phyloP scores from a whole-genome alignment of 2,329 filamentous ascomycete species.

The Didymella arachidicola region DNA sequence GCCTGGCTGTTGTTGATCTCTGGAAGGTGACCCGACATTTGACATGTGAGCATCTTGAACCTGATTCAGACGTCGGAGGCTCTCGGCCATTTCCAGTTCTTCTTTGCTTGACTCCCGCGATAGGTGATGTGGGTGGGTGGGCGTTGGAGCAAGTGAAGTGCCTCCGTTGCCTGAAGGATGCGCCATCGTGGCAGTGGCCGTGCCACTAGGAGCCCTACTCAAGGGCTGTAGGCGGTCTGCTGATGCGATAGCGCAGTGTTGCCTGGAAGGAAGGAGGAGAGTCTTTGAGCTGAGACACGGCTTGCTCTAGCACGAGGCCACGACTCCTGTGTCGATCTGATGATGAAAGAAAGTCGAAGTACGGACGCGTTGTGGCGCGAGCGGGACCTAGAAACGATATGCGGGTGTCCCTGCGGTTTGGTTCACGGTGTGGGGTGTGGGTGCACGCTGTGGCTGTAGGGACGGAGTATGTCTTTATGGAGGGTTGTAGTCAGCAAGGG shows the following conservation, averaged over 20 bases:
- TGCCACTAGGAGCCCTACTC: conserved; percentile 20
- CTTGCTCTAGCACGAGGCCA: conserved; percentile 4
- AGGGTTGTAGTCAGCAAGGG: conserved; percentile 25
- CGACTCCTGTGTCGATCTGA: conserved; percentile 19
- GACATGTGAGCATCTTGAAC: conserved; percentile 48
- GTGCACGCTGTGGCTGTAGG: conserved; percentile 26
- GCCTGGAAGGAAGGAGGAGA: conserved; percentile 13
- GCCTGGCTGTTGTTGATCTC: conserved; percentile 28
- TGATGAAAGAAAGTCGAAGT: conserved; percentile 24
- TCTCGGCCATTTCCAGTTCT: conserved; percentile 60
- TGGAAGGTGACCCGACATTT: conserved; percentile 28
- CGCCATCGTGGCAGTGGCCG: conserved; percentile 35
- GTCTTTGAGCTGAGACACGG: conserved; percentile 5
- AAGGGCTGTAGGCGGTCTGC: conserved; percentile 10
- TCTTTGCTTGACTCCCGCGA: conserved; percentile 57
- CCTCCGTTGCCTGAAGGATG: conserved; percentile 43
- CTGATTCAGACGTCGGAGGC: conserved; percentile 55
- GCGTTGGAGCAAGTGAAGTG: conserved; percentile 49
- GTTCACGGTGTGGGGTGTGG: conserved; percentile 25
- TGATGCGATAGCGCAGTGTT: conserved; percentile 33
- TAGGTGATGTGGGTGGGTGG: conserved; percentile 49
- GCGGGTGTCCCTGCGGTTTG: conserved; percentile 30
- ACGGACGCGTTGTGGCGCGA: conserved; percentile 30
- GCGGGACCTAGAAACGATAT: conserved; percentile 37
- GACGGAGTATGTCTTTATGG: conserved; percentile 30